Evolutionary conservation across 129 eudicot genomes (phyloP).

Genomic region (Flaveria bidentis): DNA sequence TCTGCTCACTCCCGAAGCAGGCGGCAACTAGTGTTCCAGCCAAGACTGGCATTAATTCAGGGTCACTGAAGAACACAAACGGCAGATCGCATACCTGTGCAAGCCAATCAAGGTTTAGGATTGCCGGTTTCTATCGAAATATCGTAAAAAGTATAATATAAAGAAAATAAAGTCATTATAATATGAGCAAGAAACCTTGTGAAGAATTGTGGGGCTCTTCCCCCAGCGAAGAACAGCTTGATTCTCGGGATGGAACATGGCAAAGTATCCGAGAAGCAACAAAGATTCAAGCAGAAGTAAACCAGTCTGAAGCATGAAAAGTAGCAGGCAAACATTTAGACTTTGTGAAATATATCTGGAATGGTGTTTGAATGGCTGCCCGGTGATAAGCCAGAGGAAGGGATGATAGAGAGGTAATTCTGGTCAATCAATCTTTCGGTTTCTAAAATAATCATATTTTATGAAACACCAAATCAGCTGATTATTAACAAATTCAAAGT

Average conservation of each 20-base stretch:
- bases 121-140: not conserved
- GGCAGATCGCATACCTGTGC: conserved; percentile 96
- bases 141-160: not conserved
- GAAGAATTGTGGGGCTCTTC: conserved; percentile 95
- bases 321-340: not conserved
- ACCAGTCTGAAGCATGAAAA: conserved; percentile 60
- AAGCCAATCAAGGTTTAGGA: conserved; percentile 23
- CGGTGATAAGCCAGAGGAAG: not conserved
- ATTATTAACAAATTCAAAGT: not conserved
- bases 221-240: conserved; percentile 99
- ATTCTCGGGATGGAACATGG: conserved; percentile 84
- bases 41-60: conserved; percentile 81
- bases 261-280: conserved; percentile 81
- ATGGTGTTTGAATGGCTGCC: too few species aligned
- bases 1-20: conserved; percentile 86
- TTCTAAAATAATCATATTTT: not conserved
- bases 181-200: conserved; percentile 61
- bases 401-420: not conserved
- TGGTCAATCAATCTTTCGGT: not conserved
- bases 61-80: conserved; percentile 90
- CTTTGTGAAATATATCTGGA: not conserved
- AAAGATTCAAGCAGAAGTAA: conserved; percentile 81
- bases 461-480: not conserved
- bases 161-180: not conserved
- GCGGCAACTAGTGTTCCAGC: conserved; percentile 89